Evolutionary conservation across 441 rosid genomes (phyloP).

Genomic region (Croton setiger): DNA sequence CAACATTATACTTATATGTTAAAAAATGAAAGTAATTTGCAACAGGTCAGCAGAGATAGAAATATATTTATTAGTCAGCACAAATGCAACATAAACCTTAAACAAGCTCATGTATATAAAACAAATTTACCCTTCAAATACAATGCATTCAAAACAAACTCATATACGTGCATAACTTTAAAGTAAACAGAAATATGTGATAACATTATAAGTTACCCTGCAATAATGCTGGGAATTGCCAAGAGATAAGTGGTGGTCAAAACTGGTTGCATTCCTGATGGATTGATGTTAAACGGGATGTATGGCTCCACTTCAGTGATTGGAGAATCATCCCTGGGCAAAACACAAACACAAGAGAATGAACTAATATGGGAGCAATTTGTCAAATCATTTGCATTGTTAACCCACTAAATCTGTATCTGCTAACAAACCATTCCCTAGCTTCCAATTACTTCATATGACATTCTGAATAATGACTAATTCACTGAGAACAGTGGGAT

Average conservation of each 20-base stretch:
- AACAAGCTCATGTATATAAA: neutral
- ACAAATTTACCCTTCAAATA: conserved; percentile 2
- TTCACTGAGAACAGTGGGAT: neutral
- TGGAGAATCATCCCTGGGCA: conserved; percentile 80
- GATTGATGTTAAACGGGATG: conserved; percentile 91
- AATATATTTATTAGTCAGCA: neutral
- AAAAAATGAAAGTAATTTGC: conserved; percentile 23
- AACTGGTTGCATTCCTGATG: conserved; percentile 97
- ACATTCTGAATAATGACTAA: neutral
- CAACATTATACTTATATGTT: conserved; percentile 19
- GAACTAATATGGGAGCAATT: conserved; percentile 1
- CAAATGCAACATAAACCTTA: conserved; percentile 4
- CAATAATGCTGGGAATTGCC: conserved; percentile 86
- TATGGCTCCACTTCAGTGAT: conserved; percentile 94
- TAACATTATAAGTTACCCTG: conserved; percentile 48
- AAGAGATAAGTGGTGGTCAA: conserved; percentile 86
- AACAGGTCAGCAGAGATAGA: neutral
- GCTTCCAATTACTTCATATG: conserved; percentile 3
- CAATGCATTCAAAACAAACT: too few relatives aligned
- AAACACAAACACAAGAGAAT: conserved; percentile 21
- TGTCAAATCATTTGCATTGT: conserved; percentile 8
- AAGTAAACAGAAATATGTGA: neutral
- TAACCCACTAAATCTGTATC: conserved; percentile 7
- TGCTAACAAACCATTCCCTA: neutral
- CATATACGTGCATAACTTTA: neutral